Base-by-base conservation (phyloP, 495 filamentous ascomycete species). In the Neurospora discreta region DNA sequence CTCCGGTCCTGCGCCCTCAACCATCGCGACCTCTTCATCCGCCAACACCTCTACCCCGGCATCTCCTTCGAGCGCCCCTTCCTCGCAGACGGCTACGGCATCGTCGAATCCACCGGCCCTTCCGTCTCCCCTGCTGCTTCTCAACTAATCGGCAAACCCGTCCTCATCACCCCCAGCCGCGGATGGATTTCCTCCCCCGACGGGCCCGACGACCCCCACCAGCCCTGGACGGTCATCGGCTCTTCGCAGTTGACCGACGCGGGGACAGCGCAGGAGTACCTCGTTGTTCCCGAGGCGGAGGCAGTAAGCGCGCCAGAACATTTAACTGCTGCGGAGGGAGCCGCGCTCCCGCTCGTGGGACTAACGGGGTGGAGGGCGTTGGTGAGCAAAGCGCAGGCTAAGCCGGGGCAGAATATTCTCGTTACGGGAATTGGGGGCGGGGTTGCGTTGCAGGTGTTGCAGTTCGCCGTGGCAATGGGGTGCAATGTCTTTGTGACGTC, bases 11-110 rank as follows among this genome's bases (percentile, higher is more conserved):
- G 90, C 10, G 89, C 94, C 18, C 89, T 97, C 70, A 98, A 97
- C 82, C 94, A 97, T 83, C 91, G 93, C 70, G 94, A 97, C 80
- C 86, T 94, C 76, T 97, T 97, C 85, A 90, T 95, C 80, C 92
- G 94, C 71, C 93, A 95, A 78, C 90, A 93, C 76, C 88, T 97
- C 46, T 98, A 98, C 84, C 94, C 94, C 1, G 89, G 87, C 69
- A 88, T 91, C 72, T 89, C 92, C 18, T 97, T 96, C 79, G 83
- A 87, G 68, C 80, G 87, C 39, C 93, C 94, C 0, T 81, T 97
- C 36, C 85, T 95, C 38, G 87, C 93, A 44, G 94, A 98, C 78
- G 94, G 92, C 38, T 87, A 84, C 72, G 94, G 93, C 38, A 79
- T 84, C 41, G 92, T 97, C n/a, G 84, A 88, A 42, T 80, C 83